Evolutionary conservation across 106 monocot genomes (phyloP).

Genomic region (Dioscorea alata): DNA sequence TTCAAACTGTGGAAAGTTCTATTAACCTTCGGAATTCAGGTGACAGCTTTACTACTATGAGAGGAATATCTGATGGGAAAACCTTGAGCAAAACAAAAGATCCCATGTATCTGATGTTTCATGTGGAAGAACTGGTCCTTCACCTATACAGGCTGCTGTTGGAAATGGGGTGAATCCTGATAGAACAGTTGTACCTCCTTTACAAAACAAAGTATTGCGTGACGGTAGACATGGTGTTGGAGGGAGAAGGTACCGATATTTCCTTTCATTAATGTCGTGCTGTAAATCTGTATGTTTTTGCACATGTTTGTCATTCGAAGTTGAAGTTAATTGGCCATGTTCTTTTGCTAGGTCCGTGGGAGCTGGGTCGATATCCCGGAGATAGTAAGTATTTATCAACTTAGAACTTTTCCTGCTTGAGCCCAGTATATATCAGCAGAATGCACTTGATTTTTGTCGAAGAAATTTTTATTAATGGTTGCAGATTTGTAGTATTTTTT

Average conservation of each 20-base stretch:
- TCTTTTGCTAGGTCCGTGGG: constrained; percentile 22
- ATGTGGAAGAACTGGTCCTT: constrained; percentile 30
- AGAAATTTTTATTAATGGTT: not conserved
- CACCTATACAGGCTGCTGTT: constrained; percentile 8
- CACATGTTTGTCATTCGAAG: not conserved
- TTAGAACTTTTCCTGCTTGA: not conserved
- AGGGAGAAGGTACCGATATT: constrained; percentile 50
- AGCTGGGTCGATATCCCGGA: constrained; percentile 30
- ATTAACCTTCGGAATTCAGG: constrained; percentile 12
- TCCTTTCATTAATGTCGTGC: not conserved
- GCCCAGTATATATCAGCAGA: not conserved
- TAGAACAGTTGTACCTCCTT: constrained; percentile 11
- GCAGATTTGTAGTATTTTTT: not conserved
- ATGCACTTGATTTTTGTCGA: not conserved
- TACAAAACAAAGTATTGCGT: constrained; percentile 28
- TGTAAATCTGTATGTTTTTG: not conserved
- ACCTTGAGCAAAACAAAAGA: constrained; percentile 38
- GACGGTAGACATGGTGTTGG: constrained; percentile 38
- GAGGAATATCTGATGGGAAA: constrained; percentile 45
- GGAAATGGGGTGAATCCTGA: constrained; percentile 36
- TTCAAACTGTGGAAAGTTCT: constrained; percentile 17
- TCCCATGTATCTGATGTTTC: constrained; percentile 30
- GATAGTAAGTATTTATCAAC: constrained; percentile 23
- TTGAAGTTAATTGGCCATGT: not conserved
- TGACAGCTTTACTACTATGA: constrained; percentile 31